Base-by-base conservation (phyloP, 805 yeast genomes). In the Metschnikowia anglica region DNA sequence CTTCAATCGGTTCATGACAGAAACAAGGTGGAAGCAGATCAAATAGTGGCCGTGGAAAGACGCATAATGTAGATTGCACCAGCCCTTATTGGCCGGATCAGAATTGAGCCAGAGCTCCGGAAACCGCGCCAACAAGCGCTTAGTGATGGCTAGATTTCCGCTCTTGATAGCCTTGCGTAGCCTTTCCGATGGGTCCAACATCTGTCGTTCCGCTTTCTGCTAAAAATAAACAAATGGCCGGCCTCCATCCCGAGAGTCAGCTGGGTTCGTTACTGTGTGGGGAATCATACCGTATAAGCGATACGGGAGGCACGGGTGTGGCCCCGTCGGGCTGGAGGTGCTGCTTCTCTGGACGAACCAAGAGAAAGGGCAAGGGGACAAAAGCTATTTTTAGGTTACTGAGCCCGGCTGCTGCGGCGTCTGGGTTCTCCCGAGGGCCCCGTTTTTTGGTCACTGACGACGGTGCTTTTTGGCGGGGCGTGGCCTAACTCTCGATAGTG, bases 41-140 rank as follows among this genome's bases (percentile, higher is more conserved):
- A 83, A 73, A 53, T 81, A 83, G 47, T 83, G 74, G 32, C 95
- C 93, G 55, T 83, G 66, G 54, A 59, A 83, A 3, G 91, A 80
- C 0, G 95, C 89, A 61, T 87, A 86, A 60, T 88, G 96, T 35
- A 88, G 66, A 28, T 85, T 81, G 12, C 85, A 73, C 96, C 96
- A 88, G 2, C 96, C 96, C 55, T 82, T 80, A 17, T 62, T 21
- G 26, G 58, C 23, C 4, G 88, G 77, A 56, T 88, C 85, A 18
- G 80, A 69, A 56, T 86, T 84, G 46, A 80, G 81, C 48, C 88
- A 60, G 29, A 86, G 68, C 24, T 79, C 82, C 0, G 95, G 93
- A 51, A 73, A 83, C 28, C 88, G 71, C 40, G 74, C 70, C n/a
- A 88, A 61, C 5, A 88, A 66, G 19, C 91, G 74, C 49, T 76